Evolutionary conservation across 176 grass and related monocot species (phyloP).

Genomic region (Triticum dicoccoides): DNA sequence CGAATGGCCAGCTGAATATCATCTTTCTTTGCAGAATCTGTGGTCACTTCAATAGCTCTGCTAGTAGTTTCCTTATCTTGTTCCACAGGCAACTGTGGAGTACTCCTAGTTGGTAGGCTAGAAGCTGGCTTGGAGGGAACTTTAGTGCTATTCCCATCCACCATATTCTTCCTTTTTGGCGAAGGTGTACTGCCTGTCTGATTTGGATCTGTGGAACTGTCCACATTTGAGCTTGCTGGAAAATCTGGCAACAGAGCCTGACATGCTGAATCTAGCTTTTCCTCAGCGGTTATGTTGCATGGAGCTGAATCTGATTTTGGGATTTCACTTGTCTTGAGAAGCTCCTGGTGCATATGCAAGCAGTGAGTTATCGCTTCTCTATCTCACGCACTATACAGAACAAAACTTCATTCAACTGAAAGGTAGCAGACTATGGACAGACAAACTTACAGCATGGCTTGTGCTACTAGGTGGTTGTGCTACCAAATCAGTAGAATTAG

Average conservation of each 20-base stretch:
- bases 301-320: slow-evolving; percentile 34
- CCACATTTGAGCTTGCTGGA: slow-evolving; percentile 11
- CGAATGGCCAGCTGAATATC: slow-evolving; percentile 77
- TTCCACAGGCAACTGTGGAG: slow-evolving; percentile 25
- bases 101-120: slow-evolving; percentile 12
- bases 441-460: slow-evolving; percentile 41
- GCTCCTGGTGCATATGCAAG: slow-evolving; percentile 47
- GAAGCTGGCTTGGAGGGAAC: slow-evolving; percentile 9
- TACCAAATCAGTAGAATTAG: slow-evolving; percentile 35
- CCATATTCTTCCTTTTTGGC: slow-evolving; percentile 17
- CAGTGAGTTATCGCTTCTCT: slow-evolving; percentile 7
- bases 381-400: not conserved
- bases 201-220: slow-evolving; percentile 29
- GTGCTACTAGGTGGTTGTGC: slow-evolving; percentile 29
- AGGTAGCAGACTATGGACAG: slow-evolving; percentile 4
- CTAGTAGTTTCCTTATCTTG: slow-evolving; percentile 37
- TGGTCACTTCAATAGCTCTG: not conserved
- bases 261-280: slow-evolving; percentile 31
- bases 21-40: slow-evolving; percentile 48
- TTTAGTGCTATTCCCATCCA: not conserved
- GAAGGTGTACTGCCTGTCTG: not conserved
- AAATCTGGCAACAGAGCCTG: slow-evolving; percentile 26
- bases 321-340: slow-evolving; percentile 13
- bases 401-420: not conserved
- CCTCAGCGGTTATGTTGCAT: slow-evolving; percentile 33